phyloP scores from a whole-genome alignment of 179 eudicot species.

The Camellia oleifera region DNA sequence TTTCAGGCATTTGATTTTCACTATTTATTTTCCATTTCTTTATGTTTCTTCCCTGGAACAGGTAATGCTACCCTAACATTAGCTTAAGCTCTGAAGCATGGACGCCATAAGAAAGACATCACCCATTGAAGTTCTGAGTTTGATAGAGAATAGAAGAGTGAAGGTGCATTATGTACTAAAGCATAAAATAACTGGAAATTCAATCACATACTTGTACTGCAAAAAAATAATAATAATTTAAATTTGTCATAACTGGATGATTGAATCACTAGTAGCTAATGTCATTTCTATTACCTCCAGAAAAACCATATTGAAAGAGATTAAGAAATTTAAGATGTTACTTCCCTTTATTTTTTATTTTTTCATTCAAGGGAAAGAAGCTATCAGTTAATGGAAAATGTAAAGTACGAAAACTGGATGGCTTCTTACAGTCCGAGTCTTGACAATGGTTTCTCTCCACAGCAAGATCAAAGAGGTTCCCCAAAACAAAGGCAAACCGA shows the following conservation, averaged over 20 bases:
- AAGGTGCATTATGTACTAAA: neutral
- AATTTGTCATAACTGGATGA: neutral
- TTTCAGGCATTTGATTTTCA: neutral
- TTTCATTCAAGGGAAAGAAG: neutral
- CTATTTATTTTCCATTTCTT: neutral
- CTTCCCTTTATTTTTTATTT: neutral
- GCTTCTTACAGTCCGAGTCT: slow-evolving; percentile 59
- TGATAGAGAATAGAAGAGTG: neutral
- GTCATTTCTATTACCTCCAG: neutral
- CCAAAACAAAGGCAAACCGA: slow-evolving; percentile 82
- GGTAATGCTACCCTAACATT: neutral
- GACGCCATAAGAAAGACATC: neutral
- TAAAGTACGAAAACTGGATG: neutral
- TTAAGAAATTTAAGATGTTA: neutral
- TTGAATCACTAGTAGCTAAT: neutral
- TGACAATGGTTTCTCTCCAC: slow-evolving; percentile 59
- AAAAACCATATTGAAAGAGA: neutral
- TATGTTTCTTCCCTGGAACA: neutral
- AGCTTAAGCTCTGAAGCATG: neutral
- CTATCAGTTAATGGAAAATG: neutral
- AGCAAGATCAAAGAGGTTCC: slow-evolving; percentile 84
- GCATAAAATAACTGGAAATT: neutral
- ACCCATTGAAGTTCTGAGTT: neutral
- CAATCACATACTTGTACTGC: neutral
- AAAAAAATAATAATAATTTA: too few relatives aligned